Evolutionary conservation across 176 grass and related monocot genomes (phyloP).

Genomic region (Elymus sibiricus): DNA sequence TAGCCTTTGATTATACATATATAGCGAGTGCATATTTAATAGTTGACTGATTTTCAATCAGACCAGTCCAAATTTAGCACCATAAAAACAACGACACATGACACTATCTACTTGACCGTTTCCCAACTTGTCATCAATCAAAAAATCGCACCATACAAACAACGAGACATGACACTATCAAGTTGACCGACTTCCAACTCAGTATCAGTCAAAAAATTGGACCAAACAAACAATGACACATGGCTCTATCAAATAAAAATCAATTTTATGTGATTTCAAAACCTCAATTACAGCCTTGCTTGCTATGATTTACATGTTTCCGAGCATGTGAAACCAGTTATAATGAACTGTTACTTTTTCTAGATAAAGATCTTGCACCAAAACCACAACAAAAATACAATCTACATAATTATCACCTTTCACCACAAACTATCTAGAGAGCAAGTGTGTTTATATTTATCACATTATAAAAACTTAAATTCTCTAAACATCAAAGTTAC

Average conservation of each 20-base stretch:
- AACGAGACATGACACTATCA: too few relatives aligned
- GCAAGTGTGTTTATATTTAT: neutral
- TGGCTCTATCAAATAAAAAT: neutral
- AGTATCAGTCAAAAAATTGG: too few relatives aligned
- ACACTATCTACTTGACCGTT: too few relatives aligned
- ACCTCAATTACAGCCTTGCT: neutral
- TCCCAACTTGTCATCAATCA: too few relatives aligned
- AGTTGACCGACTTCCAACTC: too few relatives aligned
- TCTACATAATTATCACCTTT: neutral
- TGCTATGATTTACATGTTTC: neutral
- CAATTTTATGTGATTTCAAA: neutral
- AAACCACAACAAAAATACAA: neutral
- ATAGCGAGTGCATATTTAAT: too few relatives aligned
- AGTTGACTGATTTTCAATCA: too few relatives aligned
- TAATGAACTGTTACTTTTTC: neutral
- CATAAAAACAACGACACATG: too few relatives aligned
- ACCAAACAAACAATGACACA: too few relatives aligned
- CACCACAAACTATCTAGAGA: neutral
- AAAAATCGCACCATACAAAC: too few relatives aligned
- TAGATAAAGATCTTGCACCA: neutral
- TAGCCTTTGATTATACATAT: too few relatives aligned
- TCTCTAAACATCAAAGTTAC: neutral
- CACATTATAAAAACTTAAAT: neutral
- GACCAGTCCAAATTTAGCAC: too few relatives aligned
- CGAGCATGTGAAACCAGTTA: neutral